Conservation (phyloP, 2,329 filamentous ascomycete species). For the Zymoseptoria crescenta region DNA sequence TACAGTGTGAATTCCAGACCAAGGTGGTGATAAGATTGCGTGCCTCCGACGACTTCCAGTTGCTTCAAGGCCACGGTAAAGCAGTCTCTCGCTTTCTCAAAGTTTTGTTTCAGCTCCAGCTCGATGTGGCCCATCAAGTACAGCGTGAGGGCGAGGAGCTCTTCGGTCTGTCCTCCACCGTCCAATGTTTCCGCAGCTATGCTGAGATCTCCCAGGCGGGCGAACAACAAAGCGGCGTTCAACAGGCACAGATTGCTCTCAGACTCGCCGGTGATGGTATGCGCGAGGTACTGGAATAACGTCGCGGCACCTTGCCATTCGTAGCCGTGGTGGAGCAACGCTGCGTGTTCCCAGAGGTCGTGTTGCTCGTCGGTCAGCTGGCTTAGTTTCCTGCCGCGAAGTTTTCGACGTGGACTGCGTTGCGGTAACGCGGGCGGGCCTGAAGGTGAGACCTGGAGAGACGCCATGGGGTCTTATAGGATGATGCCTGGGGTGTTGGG, state of each 20-base stretch:
- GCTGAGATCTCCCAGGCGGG: conserved; percentile 24
- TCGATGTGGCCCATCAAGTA: conserved; percentile 26
- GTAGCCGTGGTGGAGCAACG: conserved; percentile 24
- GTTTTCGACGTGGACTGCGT: not conserved
- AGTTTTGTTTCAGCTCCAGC: conserved; percentile 17
- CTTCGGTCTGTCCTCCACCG: conserved; percentile 16
- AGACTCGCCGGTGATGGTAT: conserved; percentile 8
- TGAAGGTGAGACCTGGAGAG: not conserved
- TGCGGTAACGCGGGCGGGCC: not conserved
- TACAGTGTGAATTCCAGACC: conserved; percentile 21
- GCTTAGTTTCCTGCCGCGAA: conserved; percentile 1
- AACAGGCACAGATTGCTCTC: conserved; percentile 18
- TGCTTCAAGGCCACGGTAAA: conserved; percentile 16
- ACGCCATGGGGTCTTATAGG: not conserved
- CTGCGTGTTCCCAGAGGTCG: conserved; percentile 30
- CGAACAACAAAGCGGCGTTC: conserved; percentile 26
- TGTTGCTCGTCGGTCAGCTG: conserved; percentile 13
- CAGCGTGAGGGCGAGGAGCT: conserved; percentile 15
- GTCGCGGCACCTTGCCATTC: conserved; percentile 28
- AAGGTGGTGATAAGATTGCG: conserved; percentile 7
- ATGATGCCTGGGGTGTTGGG: not conserved
- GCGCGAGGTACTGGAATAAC: conserved; percentile 20
- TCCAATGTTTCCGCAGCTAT: conserved; percentile 18
- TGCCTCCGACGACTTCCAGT: conserved; percentile 6
- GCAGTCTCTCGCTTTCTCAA: conserved; percentile 15